Evolutionary conservation across 2,329 filamentous ascomycete species (phyloP), one percentile per base, ranked within the genome.

Genomic region (Ophiocordyceps camponoti-floridani): DNA sequence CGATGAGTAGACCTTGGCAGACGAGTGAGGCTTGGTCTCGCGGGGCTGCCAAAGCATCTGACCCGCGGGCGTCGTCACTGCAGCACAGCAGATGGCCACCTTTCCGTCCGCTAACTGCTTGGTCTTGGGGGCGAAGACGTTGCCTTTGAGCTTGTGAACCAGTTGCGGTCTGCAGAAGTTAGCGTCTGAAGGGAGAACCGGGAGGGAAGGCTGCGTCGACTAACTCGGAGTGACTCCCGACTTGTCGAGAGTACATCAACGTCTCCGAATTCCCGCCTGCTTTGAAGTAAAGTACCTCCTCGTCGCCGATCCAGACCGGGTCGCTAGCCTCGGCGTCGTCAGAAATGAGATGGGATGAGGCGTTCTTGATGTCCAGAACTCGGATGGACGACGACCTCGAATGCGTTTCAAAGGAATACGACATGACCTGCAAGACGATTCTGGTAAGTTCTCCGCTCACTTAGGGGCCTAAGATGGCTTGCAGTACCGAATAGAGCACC

Each of bases 381-480:
- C 79, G 75, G 51, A 82, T 79, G 63, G 87, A 79, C 47, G 67
- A 70, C 5, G 70, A 73, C 56, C 80, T 82, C 42, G 70, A 69
- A 57, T 93, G 85, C 0, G 75, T 70, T 37, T 82, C 69, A 60
- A 94, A 94, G 5, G 78, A 88, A 60, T 94, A 94, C 2, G 79
- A 77, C 0, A 82, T 84, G 14, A 78, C 67, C 59, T 79, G 58
- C 44, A 30, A 16, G 7, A 42, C 12, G 23, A 26, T 4, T 40
- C 41, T 38, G 47, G 40, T 40, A n/a, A 42, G n/a, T 43, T 33
- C 12, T 30, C 14, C 16, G 12, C 19, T 37, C 19, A 13, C 9
- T 11, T n/a, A 19, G 6, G 4, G 5, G 35, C 10, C n/a, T 11
- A 6, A 9, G 3, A 16, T 18, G 35, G n/a, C 35, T 38, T 38